Evolutionary conservation across 805 yeast species (phyloP).

Genomic region (Candida pseudoglaebosa): DNA sequence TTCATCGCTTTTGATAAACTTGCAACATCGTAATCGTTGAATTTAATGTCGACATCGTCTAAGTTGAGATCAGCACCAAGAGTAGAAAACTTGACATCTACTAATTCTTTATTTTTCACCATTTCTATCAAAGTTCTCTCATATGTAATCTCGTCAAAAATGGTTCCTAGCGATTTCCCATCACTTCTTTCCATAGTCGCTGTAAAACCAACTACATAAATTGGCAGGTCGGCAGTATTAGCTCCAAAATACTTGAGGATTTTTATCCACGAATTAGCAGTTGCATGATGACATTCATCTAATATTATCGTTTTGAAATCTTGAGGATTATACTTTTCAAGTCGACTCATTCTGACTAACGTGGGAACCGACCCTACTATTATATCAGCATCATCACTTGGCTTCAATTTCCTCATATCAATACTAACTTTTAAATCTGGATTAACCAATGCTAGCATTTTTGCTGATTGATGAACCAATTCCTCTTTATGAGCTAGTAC

Average conservation of each 20-base stretch:
- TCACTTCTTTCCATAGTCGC: conserved; percentile 87
- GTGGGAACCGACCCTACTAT: conserved; percentile 77
- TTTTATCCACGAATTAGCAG: conserved; percentile 60
- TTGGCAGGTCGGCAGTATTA: conserved; percentile 30
- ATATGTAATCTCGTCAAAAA: conserved; percentile 71
- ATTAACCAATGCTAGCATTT: conserved; percentile 40
- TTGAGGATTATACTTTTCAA: conserved; percentile 50
- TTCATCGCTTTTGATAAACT: conserved; percentile 55
- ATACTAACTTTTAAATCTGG: conserved; percentile 55
- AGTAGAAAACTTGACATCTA: conserved; percentile 62
- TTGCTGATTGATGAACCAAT: conserved; percentile 65
- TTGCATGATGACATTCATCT: conserved; percentile 93
- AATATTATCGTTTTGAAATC: conserved; percentile 72
- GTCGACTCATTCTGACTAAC: conserved; percentile 42
- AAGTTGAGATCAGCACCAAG: conserved; percentile 49
- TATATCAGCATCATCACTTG: conserved; percentile 51
- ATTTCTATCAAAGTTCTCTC: conserved; percentile 62
- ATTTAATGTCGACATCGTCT: conserved; percentile 20
- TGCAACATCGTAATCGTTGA: conserved; percentile 52
- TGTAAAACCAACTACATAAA: conserved; percentile 76
- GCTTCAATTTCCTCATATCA: conserved; percentile 61
- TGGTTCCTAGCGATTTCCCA: conserved; percentile 49
- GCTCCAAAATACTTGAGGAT: conserved; percentile 60
- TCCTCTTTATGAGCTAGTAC: conserved; percentile 82
- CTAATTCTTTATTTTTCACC: conserved; percentile 65